Evolutionary conservation across 306 rosid genomes (phyloP).

Genomic region (Glycyrrhiza uralensis): DNA sequence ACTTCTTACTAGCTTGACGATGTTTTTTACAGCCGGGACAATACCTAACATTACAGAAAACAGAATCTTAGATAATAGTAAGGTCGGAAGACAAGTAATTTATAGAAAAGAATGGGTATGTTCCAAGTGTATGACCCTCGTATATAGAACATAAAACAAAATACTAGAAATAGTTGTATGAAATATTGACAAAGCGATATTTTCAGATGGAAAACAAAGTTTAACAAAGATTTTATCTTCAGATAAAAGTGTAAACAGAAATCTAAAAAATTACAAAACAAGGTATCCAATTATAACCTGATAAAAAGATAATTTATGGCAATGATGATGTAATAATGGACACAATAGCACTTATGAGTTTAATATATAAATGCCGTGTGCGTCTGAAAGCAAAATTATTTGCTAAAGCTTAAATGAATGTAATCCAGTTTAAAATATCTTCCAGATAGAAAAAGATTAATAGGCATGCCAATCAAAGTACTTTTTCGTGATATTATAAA

Average conservation of each 20-base stretch:
- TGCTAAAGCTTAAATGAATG: constrained; percentile 16
- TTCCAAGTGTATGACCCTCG: neutral
- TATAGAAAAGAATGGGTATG: neutral
- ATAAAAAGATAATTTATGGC: constrained; percentile 2
- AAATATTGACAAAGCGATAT: constrained; percentile 13
- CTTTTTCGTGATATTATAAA: constrained; percentile 12
- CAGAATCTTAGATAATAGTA: constrained; percentile 30
- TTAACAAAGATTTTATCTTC: constrained; percentile 5
- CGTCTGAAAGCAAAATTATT: constrained; percentile 12
- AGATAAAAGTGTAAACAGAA: constrained; percentile 8
- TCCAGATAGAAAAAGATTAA: constrained; percentile 7
- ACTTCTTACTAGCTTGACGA: constrained; percentile 91
- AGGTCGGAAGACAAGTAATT: constrained; percentile 21
- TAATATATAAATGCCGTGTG: neutral
- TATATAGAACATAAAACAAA: constrained; percentile 7
- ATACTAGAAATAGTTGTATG: neutral
- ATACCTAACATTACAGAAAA: constrained; percentile 52
- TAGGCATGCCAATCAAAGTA: constrained; percentile 17
- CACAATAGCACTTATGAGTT: neutral
- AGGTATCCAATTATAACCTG: constrained; percentile 1
- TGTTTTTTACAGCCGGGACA: constrained; percentile 91
- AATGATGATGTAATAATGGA: neutral
- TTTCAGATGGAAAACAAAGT: constrained; percentile 6
- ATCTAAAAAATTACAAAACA: neutral
- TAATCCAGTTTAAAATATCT: constrained; percentile 8